Percentiles rank a stretch among this genome's conserved stretches.
Conservation (phyloP, 2,329 filamentous ascomycete species). For the Fusarium falciforme region DNA sequence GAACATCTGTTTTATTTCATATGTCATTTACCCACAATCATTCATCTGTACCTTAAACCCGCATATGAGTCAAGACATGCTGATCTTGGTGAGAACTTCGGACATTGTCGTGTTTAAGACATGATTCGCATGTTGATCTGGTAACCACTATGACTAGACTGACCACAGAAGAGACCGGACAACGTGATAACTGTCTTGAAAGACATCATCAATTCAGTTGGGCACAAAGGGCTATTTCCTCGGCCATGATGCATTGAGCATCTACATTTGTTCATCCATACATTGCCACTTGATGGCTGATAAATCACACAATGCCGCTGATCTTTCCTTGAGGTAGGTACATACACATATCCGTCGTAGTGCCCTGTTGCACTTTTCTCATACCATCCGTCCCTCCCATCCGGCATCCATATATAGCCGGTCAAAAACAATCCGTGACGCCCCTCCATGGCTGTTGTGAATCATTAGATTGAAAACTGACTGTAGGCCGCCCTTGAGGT, state of each 20-base stretch:
- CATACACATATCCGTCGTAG: conserved; percentile 32
- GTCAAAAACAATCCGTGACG: conserved; percentile 37
- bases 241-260: conserved; percentile 28
- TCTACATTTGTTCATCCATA: conserved; percentile 24
- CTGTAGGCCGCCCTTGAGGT: conserved; percentile 41
- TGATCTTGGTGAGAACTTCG: background rate
- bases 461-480: conserved; percentile 36
- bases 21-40: background rate
- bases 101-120: background rate
- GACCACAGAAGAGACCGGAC: background rate
- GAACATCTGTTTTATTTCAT: background rate
- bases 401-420: conserved; percentile 12
- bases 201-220: conserved; percentile 12
- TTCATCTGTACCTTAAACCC: background rate
- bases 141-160: background rate
- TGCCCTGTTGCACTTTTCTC: conserved; percentile 22
- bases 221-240: conserved; percentile 8
- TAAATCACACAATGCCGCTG: conserved; percentile 28
- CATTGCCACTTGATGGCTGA: conserved; percentile 18
- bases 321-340: conserved; percentile 13
- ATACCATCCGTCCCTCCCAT: background rate
- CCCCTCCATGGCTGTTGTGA: conserved; percentile 44
- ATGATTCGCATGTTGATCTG: background rate
- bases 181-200: background rate
- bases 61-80: background rate